A percentile compares a stretch with the other conserved stretches of the same genome.
Conservation (phyloP, 2,329 filamentous ascomycete species). For the Neopestalotiopsis clavispora region DNA sequence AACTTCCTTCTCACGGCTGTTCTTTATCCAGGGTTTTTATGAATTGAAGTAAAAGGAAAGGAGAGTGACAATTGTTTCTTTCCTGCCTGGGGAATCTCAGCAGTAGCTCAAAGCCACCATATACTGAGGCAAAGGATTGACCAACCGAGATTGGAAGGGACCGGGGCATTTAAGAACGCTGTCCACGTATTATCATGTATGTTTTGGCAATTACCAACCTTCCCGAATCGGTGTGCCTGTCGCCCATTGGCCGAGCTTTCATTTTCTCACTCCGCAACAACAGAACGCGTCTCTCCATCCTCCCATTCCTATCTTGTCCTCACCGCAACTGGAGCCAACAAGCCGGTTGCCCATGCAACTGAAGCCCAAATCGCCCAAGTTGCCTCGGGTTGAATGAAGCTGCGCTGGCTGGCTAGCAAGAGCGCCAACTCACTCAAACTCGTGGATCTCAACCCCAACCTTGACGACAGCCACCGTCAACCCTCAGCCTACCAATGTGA, state of each 20-base stretch:
- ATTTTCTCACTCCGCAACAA: neutral
- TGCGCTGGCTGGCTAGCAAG: neutral
- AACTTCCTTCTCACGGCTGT: no score
- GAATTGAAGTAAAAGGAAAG: no score
- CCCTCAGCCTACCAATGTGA: neutral
- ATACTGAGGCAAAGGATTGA: neutral
- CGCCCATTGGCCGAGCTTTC: slow-evolving; percentile 14
- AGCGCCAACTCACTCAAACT: neutral
- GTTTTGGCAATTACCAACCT: neutral
- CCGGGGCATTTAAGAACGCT: neutral
- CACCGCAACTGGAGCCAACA: slow-evolving; percentile 13
- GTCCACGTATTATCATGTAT: slow-evolving; percentile 5
- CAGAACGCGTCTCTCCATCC: neutral
- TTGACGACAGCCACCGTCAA: neutral
- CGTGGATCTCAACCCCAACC: neutral
- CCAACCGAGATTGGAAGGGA: neutral
- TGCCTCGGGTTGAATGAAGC: neutral
- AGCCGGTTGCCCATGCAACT: neutral
- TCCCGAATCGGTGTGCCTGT: slow-evolving; percentile 11
- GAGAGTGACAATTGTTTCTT: no score
- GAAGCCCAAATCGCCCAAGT: neutral
- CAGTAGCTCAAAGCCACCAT: neutral
- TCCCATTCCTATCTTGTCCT: neutral
- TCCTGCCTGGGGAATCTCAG: no score
- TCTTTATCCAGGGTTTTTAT: no score